Evolutionary conservation across 192 early-diverging fungal genomes (phyloP).

Genomic region (Chytriomyces confervae): DNA sequence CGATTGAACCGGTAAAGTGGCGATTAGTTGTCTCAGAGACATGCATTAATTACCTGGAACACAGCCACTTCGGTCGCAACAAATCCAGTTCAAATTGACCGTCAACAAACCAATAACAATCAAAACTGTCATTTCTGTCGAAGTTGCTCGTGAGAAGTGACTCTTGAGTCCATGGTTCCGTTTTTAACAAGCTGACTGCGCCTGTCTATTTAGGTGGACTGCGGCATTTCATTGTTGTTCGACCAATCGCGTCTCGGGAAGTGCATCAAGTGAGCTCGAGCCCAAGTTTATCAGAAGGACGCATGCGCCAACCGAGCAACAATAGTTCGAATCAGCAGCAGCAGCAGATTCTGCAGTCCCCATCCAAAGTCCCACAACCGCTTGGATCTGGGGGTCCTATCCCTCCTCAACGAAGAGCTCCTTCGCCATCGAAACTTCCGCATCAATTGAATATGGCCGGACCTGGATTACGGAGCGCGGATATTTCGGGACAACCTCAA

Average conservation of each 20-base stretch:
- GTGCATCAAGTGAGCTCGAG: not conserved
- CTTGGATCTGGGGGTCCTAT: too few relatives aligned
- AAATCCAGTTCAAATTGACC: conserved; percentile 1
- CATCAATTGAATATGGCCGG: too few relatives aligned
- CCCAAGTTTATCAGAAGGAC: not conserved
- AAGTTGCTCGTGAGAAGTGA: conserved; percentile 1
- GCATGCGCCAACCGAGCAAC: not conserved
- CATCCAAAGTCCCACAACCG: too few relatives aligned
- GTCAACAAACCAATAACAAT: not conserved
- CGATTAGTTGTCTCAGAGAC: not conserved
- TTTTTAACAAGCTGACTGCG: not conserved
- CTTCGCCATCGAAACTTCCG: too few relatives aligned
- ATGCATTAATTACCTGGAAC: not conserved
- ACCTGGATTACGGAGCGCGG: too few relatives aligned
- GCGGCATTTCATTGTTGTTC: conserved; percentile 10
- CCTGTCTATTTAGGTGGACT: not conserved
- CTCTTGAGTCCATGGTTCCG: not conserved
- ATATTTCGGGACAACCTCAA: too few relatives aligned
- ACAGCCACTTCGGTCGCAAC: not conserved
- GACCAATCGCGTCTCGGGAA: conserved; percentile 14
- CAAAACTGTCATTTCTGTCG: not conserved
- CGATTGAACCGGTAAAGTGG: not conserved
- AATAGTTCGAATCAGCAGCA: not conserved
- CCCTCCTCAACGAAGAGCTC: too few relatives aligned
- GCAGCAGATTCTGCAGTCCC: not conserved